These are phyloP conservation scores for Protomyces macrosporus DNA, from an alignment of 1,139 yeast genomes.

Conservation along the genomic window DNA sequence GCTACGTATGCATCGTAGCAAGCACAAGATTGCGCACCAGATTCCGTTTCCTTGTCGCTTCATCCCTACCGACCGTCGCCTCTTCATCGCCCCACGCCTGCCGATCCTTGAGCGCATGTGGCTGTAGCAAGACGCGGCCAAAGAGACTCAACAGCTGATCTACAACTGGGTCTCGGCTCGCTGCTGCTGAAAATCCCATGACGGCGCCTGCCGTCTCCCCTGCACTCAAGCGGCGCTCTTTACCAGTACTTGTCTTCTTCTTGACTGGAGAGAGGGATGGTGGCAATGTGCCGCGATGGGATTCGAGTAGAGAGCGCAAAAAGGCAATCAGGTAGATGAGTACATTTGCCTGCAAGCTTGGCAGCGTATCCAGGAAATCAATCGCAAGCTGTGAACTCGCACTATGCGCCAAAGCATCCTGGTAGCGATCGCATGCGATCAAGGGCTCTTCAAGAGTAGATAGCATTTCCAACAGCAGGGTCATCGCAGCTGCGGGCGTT, in stretches of 20 bases:
- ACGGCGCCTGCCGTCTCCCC: background rate
- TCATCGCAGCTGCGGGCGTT: background rate
- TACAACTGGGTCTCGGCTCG: background rate
- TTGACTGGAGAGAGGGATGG: too few species aligned
- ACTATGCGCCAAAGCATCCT: slow-evolving; percentile 4
- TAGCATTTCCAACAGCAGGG: slow-evolving; percentile 5
- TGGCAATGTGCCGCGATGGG: slow-evolving; percentile 7
- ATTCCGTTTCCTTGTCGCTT: background rate
- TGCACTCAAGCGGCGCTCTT: background rate
- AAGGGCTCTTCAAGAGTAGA: slow-evolving; percentile 11
- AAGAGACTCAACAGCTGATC: background rate
- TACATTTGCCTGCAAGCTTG: slow-evolving; percentile 12
- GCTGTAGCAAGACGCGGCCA: background rate
- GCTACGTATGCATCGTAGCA: background rate
- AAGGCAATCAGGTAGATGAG: slow-evolving; percentile 22
- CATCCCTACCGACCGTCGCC: background rate
- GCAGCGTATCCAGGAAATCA: slow-evolving; percentile 15
- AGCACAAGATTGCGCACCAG: background rate
- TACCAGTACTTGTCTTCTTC: background rate
- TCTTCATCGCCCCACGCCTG: background rate
- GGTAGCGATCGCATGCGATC: slow-evolving; percentile 6
- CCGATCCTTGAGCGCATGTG: background rate
- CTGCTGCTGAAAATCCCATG: background rate
- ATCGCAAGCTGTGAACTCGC: background rate
- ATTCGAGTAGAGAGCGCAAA: background rate